Base-by-base conservation (phyloP, 768 basidiomycete species). In the Botryobasidium botryosum region DNA sequence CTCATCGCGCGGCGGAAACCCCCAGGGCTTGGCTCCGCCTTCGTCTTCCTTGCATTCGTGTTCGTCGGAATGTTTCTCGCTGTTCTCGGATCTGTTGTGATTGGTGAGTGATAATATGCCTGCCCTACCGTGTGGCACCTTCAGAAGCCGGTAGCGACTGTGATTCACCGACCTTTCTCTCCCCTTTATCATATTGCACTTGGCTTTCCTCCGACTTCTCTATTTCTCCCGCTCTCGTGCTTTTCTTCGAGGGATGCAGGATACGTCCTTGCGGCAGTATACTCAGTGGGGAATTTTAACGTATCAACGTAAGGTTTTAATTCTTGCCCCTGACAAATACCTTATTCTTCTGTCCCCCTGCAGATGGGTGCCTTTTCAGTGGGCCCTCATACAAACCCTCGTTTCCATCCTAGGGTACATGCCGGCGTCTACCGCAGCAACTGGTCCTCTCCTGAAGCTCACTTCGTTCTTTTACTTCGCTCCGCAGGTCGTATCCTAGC, bases 341-440 rank as follows among this genome's bases (percentile, higher is more conserved):
- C 8, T 21, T 28, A 18, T 25, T 5, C 39, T 37, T 35, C 35
- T 28, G 31, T 7, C 26, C 10, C n/a, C 6, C 7, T 15, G 6
- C 31, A 50, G 48, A 31, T 50, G 48, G 48, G 47, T 50, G 3
- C 48, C 48, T 13, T 49, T 50, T 26, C 33, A 49, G n/a, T 50
- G 48, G 48, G 33, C 48, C 8, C 20, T 49, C 10, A 48, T 50
- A 10, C 27, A 51, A 28, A 50, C 48, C 4, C 23, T 49, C 7
- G 40, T 48, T 33, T 35, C 48, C 17, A 48, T 50, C 5, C 49
- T 50, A 28, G 47, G 48, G 48, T 50, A 32, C 35, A 37, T 50
- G 39, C 25, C 24, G 17, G 20, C 45, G 10, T 27, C 31, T n/a
- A n/a, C n/a, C 17, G 12, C 24, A 48, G 1, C 44, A 15, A 24